A percentile compares a stretch with the other conserved stretches of the same genome.
These are phyloP conservation scores for Actinomucor elegans DNA, from an alignment of 371 early-diverging fungal genomes.

Conservation along the genomic window DNA sequence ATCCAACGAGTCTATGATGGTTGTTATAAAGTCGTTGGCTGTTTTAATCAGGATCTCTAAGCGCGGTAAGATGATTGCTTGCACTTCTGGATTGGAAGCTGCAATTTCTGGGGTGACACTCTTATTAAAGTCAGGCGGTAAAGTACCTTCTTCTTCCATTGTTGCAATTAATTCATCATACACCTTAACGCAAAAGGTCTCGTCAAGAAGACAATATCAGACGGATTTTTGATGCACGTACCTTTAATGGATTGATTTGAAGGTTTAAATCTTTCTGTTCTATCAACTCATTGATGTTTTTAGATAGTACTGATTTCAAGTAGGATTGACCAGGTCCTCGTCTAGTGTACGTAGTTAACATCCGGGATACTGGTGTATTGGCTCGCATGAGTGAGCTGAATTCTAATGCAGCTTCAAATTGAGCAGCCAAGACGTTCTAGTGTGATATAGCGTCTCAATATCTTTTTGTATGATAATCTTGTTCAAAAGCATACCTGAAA, in stretches of 20 bases:
- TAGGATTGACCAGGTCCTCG: slow-evolving; percentile 96
- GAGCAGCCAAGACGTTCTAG: slow-evolving; percentile 84
- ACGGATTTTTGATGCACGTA: too few relatives aligned
- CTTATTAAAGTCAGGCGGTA: slow-evolving; percentile 64
- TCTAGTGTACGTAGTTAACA: slow-evolving; percentile 96
- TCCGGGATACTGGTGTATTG: slow-evolving; percentile 94
- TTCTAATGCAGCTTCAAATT: slow-evolving; percentile 89
- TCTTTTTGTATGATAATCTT: neutral
- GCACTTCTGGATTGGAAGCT: slow-evolving; percentile 74
- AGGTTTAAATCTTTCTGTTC: slow-evolving; percentile 72
- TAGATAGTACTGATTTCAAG: slow-evolving; percentile 82
- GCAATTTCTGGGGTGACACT: slow-evolving; percentile 83
- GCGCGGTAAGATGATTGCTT: slow-evolving; percentile 82
- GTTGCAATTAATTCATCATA: slow-evolving; percentile 84
- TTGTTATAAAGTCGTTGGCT: slow-evolving; percentile 78
- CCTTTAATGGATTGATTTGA: slow-evolving; percentile 89
- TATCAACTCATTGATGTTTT: slow-evolving; percentile 75
- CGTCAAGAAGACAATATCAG: too few relatives aligned
- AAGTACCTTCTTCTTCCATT: slow-evolving; percentile 62
- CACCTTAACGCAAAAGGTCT: too few relatives aligned
- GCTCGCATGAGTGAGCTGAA: slow-evolving; percentile 89
- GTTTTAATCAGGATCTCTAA: slow-evolving; percentile 82
- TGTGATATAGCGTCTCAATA: neutral
- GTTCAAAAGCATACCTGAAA: slow-evolving; percentile 70
- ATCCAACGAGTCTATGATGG: slow-evolving; percentile 79